phyloP scores from a whole-genome alignment of 1,284 basidiomycete species.

The Paramarasmius palmivorus region DNA sequence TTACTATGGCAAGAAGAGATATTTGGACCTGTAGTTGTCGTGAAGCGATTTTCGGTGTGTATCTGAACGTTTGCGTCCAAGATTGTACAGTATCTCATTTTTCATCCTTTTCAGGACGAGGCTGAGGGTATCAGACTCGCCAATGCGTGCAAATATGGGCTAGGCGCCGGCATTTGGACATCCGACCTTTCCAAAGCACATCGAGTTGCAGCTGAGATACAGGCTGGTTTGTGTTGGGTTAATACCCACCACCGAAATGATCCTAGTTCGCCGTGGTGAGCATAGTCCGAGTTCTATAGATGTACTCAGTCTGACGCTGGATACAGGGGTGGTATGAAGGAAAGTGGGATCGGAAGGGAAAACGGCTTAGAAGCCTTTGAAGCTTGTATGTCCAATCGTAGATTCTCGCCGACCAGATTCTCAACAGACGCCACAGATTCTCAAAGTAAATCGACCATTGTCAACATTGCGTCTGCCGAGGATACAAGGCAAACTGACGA shows the following conservation, averaged over 20 bases:
- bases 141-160: conserved; percentile 75
- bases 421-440: no score
- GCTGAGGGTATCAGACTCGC: conserved; percentile 66
- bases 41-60: conserved; percentile 62
- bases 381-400: conserved; percentile 53
- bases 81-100: neutral
- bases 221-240: conserved; percentile 81
- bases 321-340: conserved; percentile 80
- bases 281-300: conserved; percentile 9
- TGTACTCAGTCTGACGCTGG: neutral
- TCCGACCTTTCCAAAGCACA: conserved; percentile 70
- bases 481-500: conserved; percentile 64
- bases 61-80: neutral
- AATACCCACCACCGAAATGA: conserved; percentile 88
- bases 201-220: conserved; percentile 63
- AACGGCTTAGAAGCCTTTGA: conserved; percentile 80
- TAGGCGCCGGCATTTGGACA: conserved; percentile 84
- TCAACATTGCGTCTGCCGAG: conserved; percentile 64
- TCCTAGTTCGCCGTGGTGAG: conserved; percentile 82
- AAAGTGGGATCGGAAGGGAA: conserved; percentile 80
- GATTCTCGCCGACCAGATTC: conserved; percentile 11
- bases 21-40: conserved; percentile 78
- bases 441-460: conserved; percentile 77
- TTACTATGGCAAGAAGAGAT: conserved; percentile 81
- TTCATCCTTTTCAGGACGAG: conserved; percentile 46